Percentiles rank a stretch among this genome's conserved stretches.
These are phyloP conservation scores for Caryopteris hybrid DNA, from an alignment of 305 asterid species.

Conservation along the genomic window DNA sequence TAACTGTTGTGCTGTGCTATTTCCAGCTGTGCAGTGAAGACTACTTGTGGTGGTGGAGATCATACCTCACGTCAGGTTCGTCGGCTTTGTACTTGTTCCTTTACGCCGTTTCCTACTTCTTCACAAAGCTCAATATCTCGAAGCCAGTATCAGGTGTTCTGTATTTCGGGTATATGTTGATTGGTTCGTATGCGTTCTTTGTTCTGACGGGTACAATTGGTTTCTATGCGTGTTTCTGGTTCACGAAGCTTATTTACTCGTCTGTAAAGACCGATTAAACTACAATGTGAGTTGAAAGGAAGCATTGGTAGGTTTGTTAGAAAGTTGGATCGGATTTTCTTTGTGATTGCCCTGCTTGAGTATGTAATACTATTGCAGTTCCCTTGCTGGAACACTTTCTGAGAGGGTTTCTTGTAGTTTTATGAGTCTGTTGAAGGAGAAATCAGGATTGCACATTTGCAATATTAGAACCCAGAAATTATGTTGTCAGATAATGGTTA, in stretches of 20 bases:
- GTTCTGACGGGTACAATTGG: constrained; percentile 86
- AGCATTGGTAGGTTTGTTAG: neutral
- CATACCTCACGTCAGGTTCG: constrained; percentile 86
- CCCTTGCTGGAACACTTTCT: constrained; percentile 11
- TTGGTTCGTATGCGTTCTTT: constrained; percentile 77
- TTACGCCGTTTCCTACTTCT: constrained; percentile 82
- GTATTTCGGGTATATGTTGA: constrained; percentile 86
- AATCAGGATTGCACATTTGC: neutral
- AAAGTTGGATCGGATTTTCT: constrained; percentile 9
- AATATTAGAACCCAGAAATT: neutral
- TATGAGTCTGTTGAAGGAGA: neutral
- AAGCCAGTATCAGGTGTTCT: constrained; percentile 71
- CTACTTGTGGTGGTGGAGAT: constrained; percentile 96
- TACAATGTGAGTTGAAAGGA: neutral
- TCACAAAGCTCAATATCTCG: constrained; percentile 83
- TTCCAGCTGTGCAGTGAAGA: constrained; percentile 96
- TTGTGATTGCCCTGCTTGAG: constrained; percentile 4
- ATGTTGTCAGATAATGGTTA: too few species aligned
- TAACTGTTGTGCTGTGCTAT: constrained; percentile 80
- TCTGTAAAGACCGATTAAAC: constrained; percentile 81
- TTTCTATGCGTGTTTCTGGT: constrained; percentile 85
- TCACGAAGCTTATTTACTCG: constrained; percentile 90
- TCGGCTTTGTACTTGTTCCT: constrained; percentile 86
- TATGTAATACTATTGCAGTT: constrained; percentile 19
- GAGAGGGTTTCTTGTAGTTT: constrained; percentile 6